Evolutionary conservation across 2,329 filamentous ascomycete genomes (phyloP).

Genomic region (Trichoderma sp.): DNA sequence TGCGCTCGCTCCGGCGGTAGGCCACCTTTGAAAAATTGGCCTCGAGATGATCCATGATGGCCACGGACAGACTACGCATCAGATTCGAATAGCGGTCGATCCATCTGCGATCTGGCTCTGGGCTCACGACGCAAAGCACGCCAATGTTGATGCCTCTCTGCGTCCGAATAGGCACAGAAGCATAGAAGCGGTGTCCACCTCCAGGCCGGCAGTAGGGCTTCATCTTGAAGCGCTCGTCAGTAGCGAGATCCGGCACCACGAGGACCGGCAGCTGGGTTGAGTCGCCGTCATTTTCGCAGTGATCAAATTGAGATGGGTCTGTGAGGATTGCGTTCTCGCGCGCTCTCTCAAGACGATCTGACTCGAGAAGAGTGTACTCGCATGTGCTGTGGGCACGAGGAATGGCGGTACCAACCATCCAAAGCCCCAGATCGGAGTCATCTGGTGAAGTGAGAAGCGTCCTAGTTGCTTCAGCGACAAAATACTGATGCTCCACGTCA

Average conservation of each 20-base stretch:
- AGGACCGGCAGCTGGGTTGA: conserved; percentile 30
- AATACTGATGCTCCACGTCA: conserved; percentile 46
- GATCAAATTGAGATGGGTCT: background rate
- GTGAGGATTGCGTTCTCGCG: background rate
- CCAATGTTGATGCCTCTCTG: conserved; percentile 39
- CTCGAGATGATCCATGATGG: conserved; percentile 37
- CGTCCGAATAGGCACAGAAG: conserved; percentile 38
- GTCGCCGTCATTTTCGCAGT: conserved; percentile 1
- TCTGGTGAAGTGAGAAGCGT: conserved; percentile 35
- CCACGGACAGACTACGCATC: conserved; percentile 27
- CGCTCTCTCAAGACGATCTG: background rate
- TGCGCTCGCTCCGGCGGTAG: conserved; percentile 33
- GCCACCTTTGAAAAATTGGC: conserved; percentile 28
- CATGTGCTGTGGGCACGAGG: conserved; percentile 26
- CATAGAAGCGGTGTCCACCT: conserved; percentile 35
- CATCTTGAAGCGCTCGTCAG: conserved; percentile 32
- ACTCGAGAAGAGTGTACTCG: conserved; percentile 25
- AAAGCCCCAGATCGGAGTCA: conserved; percentile 15
- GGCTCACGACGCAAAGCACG: conserved; percentile 32
- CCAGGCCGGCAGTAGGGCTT: conserved; percentile 25
- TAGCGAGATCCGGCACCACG: conserved; percentile 34
- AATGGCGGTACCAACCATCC: conserved; percentile 28
- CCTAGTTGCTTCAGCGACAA: conserved; percentile 49
- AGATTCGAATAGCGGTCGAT: conserved; percentile 28
- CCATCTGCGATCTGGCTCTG: conserved; percentile 22